A percentile compares a stretch with the other conserved stretches of the same genome.
Conservation (phyloP, 345 rosid genomes). For the Salix purpurea region DNA sequence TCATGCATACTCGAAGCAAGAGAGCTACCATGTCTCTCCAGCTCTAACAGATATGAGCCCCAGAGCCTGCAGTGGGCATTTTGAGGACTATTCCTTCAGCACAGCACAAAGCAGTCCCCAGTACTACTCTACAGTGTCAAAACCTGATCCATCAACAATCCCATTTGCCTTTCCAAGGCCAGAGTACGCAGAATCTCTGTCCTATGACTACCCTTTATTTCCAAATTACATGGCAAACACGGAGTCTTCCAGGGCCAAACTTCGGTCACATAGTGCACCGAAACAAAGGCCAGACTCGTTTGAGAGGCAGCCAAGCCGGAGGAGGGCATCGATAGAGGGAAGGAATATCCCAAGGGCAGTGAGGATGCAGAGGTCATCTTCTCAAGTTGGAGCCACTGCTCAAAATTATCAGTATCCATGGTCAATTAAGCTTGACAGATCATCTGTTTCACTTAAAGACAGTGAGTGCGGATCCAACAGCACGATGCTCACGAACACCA, state of each 20-base stretch:
- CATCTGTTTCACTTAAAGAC: conserved; percentile 60
- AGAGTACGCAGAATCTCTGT: conserved; percentile 41
- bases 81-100: conserved; percentile 60
- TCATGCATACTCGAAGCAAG: conserved; percentile 28
- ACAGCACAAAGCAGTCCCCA: conserved; percentile 72
- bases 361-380: conserved; percentile 89
- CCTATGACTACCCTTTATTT: conserved; percentile 37
- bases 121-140: conserved; percentile 51
- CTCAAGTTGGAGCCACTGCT: conserved; percentile 55
- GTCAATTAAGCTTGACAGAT: conserved; percentile 76
- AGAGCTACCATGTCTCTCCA: conserved; percentile 41
- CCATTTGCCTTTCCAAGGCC: conserved; percentile 36
- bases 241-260: conserved; percentile 21
- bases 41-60: conserved; percentile 71
- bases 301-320: conserved; percentile 65
- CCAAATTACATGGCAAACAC: conserved; percentile 61
- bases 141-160: conserved; percentile 46
- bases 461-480: conserved; percentile 89
- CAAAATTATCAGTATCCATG: conserved; percentile 64
- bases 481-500: conserved; percentile 61
- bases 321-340: conserved; percentile 67
- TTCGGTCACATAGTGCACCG: conserved; percentile 23
- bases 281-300: conserved; percentile 53
- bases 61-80: conserved; percentile 63
- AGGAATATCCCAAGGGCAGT: conserved; percentile 64